phyloP scores from a whole-genome alignment of 2,329 filamentous ascomycete species.

The Fusarium camptoceras region DNA sequence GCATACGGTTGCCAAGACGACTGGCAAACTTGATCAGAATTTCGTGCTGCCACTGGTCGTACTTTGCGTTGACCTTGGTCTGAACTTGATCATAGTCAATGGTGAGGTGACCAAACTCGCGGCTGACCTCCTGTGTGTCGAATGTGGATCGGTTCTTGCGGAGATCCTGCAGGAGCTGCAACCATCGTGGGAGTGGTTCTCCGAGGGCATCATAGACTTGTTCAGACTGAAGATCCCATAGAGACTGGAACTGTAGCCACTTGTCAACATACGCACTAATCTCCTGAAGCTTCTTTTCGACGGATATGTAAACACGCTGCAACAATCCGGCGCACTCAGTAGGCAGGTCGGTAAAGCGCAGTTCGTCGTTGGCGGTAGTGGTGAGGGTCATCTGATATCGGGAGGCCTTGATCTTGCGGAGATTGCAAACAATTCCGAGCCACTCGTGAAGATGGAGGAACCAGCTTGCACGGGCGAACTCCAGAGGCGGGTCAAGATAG shows the following conservation, averaged over 20 bases:
- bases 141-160: conserved; percentile 96
- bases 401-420: conserved; percentile 93
- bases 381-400: conserved; percentile 91
- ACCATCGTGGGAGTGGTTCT: conserved; percentile 90
- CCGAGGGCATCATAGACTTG: conserved; percentile 93
- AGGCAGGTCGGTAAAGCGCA: conserved; percentile 86
- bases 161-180: conserved; percentile 96
- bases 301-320: conserved; percentile 80
- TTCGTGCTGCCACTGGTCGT: conserved; percentile 99
- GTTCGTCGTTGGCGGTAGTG: conserved; percentile 71
- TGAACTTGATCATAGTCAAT: conserved; percentile 99
- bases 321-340: conserved; percentile 84
- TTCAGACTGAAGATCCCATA: conserved; percentile 97
- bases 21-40: conserved; percentile 93
- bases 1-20: conserved; percentile 89
- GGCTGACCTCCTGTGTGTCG: conserved; percentile 94
- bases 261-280: conserved; percentile 93
- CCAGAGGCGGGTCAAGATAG: conserved; percentile 92
- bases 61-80: conserved; percentile 98
- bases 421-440: conserved; percentile 91
- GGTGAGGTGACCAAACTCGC: conserved; percentile 91
- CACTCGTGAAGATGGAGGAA: conserved; percentile 91
- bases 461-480: conserved; percentile 93
- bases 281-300: conserved; percentile 84
- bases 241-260: conserved; percentile 97